A percentile compares a stretch with the other conserved stretches of the same genome.
These are phyloP conservation scores for Isatis tinctoria DNA, from an alignment of 345 rosid species.

Conservation along the genomic window DNA sequence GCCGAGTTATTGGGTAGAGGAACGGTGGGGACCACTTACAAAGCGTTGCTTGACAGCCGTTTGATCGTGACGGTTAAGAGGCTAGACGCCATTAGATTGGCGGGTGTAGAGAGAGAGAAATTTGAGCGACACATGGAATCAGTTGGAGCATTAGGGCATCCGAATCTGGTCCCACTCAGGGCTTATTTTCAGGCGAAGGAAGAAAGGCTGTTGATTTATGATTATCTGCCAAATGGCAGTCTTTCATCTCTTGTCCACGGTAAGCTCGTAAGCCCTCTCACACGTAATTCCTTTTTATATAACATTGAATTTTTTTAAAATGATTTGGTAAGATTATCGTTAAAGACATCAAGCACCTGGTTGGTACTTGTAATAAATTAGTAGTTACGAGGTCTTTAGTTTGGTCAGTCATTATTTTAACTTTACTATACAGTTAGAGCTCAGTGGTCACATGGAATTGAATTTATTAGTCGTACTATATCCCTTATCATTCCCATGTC, in stretches of 20 bases:
- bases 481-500: not conserved
- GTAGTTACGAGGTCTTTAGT: slow-evolving; percentile 8
- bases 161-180: slow-evolving; percentile 84
- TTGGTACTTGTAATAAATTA: slow-evolving; percentile 14
- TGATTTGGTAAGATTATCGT: not conserved
- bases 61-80: slow-evolving; percentile 74
- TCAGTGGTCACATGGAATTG: not conserved
- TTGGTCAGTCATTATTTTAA: not conserved
- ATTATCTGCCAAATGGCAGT: slow-evolving; percentile 92
- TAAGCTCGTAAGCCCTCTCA: slow-evolving; percentile 11
- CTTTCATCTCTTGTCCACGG: slow-evolving; percentile 85
- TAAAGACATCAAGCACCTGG: slow-evolving; percentile 24
- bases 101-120: slow-evolving; percentile 46
- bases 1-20: slow-evolving; percentile 95
- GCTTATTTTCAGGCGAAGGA: slow-evolving; percentile 82
- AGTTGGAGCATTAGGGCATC: slow-evolving; percentile 89
- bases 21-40: slow-evolving; percentile 73
- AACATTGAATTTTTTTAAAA: not conserved
- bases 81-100: slow-evolving; percentile 66
- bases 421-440: not conserved
- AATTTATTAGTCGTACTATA: not conserved
- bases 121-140: slow-evolving; percentile 93
- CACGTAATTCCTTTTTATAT: not conserved
- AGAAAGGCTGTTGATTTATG: slow-evolving; percentile 78
- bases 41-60: slow-evolving; percentile 76